These are phyloP conservation scores for Schizosaccharomyces pombe DNA, from an alignment of 805 yeast species.

Conservation along the genomic window ASM294v3 CU329670.1:1685501-1686000, in stretches of 20 bases:
- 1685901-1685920: conserved; percentile 10
- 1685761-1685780: conserved; percentile 12
- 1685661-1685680: conserved; percentile 94
- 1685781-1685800: conserved; percentile 59
- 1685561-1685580: conserved; percentile 46
- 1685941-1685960: conserved; percentile 26
- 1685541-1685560: conserved; percentile 56
- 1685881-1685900: conserved; percentile 51
- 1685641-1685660: conserved; percentile 64
- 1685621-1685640: conserved; percentile 16
- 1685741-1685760: background rate
- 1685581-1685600: conserved; percentile 61
- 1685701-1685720: conserved; percentile 75
- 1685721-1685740: conserved; percentile 23
- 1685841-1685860: conserved; percentile 87
- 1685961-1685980: conserved; percentile 76
- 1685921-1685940: conserved; percentile 19
- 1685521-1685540: conserved; percentile 71
- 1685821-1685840: conserved; percentile 87
- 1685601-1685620: conserved; percentile 72
- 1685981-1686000: conserved; percentile 91
- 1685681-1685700: conserved; percentile 70
- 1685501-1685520: background rate
- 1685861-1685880: conserved; percentile 68
- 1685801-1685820: conserved; percentile 86